A percentile compares a stretch with the other conserved stretches of the same genome.
These are phyloP conservation scores for Linum lewisii DNA, from an alignment of 345 rosid species.

Conservation along the genomic window DNA sequence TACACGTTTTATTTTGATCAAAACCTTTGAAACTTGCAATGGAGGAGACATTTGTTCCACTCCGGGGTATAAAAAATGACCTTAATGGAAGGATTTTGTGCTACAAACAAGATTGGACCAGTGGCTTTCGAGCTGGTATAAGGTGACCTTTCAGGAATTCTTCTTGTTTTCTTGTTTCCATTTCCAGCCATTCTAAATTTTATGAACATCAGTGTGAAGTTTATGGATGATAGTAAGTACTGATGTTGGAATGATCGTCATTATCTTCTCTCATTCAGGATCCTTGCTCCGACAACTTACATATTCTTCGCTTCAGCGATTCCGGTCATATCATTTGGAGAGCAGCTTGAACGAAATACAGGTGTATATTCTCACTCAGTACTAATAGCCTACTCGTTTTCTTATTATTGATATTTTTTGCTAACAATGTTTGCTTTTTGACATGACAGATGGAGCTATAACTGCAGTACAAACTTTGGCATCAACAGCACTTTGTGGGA, in stretches of 20 bases:
- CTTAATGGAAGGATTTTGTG: constrained; percentile 61
- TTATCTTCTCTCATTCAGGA: constrained; percentile 20
- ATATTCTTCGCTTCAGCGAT: constrained; percentile 31
- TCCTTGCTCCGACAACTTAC: constrained; percentile 31
- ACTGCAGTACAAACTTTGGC: constrained; percentile 27
- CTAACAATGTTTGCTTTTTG: too few relatives aligned
- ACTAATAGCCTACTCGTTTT: neutral
- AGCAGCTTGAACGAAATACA: constrained; percentile 26
- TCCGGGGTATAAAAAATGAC: constrained; percentile 79
- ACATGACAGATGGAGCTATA: constrained; percentile 23
- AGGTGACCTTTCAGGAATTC: constrained; percentile 28
- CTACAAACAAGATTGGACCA: constrained; percentile 89
- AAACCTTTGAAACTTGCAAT: constrained; percentile 30
- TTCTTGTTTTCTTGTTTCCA: too few relatives aligned
- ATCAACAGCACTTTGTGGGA: constrained; percentile 26
- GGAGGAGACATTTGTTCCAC: constrained; percentile 89
- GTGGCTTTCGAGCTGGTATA: constrained; percentile 74
- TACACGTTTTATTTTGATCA: neutral
- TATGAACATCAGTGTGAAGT: too few relatives aligned
- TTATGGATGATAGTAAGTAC: too few relatives aligned
- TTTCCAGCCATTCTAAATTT: too few relatives aligned
- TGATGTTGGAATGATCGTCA: constrained; percentile 7
- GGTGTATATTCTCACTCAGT: constrained; percentile 11
- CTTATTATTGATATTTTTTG: constrained; percentile 4
- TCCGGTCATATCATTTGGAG: constrained; percentile 30